These are phyloP conservation scores for Cymodocea nodosa DNA, from an alignment of 116 monocot species.

Conservation along the genomic window DNA sequence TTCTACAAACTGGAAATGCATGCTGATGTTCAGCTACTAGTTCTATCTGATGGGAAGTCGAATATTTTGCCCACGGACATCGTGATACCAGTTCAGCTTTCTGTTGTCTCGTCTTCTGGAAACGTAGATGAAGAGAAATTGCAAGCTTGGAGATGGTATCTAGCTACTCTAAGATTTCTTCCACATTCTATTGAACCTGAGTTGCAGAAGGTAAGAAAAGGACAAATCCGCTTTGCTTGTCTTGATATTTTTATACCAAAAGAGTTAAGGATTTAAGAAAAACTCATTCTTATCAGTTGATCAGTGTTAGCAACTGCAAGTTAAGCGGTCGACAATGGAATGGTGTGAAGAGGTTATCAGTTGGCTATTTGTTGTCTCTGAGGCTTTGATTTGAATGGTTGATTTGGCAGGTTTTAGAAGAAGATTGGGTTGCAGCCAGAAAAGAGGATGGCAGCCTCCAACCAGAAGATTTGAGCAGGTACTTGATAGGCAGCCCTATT, in stretches of 20 bases:
- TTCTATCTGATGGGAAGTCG: slow-evolving; percentile 84
- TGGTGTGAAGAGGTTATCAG: too few relatives aligned
- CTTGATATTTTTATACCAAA: too few relatives aligned
- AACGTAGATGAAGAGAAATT: slow-evolving; percentile 31
- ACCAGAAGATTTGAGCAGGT: slow-evolving; percentile 73
- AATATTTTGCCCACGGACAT: slow-evolving; percentile 86
- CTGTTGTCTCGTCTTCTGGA: slow-evolving; percentile 11
- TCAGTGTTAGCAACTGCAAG: too few relatives aligned
- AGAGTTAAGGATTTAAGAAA: too few relatives aligned
- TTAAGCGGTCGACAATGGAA: too few relatives aligned
- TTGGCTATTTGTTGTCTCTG: too few relatives aligned
- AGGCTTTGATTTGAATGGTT: too few relatives aligned
- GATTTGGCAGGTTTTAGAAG: slow-evolving; percentile 43
- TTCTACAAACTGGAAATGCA: slow-evolving; percentile 86
- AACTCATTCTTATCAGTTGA: too few relatives aligned
- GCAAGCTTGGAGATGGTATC: slow-evolving; percentile 89
- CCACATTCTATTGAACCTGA: slow-evolving; percentile 48
- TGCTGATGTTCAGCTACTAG: slow-evolving; percentile 58
- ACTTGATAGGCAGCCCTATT: neutral
- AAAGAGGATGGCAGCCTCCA: slow-evolving; percentile 48
- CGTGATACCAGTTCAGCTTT: slow-evolving; percentile 56
- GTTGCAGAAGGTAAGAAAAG: slow-evolving; percentile 40
- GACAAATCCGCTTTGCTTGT: too few relatives aligned
- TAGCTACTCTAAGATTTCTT: slow-evolving; percentile 52
- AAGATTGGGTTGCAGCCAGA: slow-evolving; percentile 68